These are phyloP conservation scores for Argentina anserina DNA, from an alignment of 306 rosid genomes.

Conservation along the genomic window DNA sequence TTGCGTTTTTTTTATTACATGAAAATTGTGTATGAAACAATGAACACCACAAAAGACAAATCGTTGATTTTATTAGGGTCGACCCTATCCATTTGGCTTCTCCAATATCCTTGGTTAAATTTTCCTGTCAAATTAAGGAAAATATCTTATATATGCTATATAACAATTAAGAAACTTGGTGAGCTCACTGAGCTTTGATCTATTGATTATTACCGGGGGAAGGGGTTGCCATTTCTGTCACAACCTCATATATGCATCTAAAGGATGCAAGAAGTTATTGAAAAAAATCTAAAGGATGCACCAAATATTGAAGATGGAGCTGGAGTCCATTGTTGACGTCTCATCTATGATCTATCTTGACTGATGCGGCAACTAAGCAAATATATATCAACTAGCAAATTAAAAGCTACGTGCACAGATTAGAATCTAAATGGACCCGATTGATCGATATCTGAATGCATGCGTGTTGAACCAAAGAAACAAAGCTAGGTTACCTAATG, in stretches of 20 bases:
- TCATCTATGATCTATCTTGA: background rate
- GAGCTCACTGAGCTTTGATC: background rate
- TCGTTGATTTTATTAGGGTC: background rate
- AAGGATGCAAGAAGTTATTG: background rate
- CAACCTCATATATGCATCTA: no score
- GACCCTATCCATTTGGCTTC: background rate
- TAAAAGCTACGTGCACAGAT: background rate
- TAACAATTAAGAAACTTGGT: no score
- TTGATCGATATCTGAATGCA: background rate
- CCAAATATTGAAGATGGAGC: background rate
- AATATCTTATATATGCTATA: background rate
- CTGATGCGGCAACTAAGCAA: background rate
- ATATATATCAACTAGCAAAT: background rate
- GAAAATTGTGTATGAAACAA: background rate
- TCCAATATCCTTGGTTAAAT: background rate
- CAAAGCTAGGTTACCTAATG: background rate
- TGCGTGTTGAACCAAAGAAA: background rate
- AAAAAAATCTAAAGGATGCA: no score
- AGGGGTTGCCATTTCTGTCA: background rate
- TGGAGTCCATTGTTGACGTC: background rate
- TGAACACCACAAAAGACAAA: background rate
- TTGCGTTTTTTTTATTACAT: no score
- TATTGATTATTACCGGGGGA: no score
- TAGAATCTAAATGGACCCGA: conserved; percentile 9
- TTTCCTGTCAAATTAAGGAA: background rate